phyloP scores from a whole-genome alignment of 768 basidiomycete species.

The Rhizopogon vulgaris region DNA sequence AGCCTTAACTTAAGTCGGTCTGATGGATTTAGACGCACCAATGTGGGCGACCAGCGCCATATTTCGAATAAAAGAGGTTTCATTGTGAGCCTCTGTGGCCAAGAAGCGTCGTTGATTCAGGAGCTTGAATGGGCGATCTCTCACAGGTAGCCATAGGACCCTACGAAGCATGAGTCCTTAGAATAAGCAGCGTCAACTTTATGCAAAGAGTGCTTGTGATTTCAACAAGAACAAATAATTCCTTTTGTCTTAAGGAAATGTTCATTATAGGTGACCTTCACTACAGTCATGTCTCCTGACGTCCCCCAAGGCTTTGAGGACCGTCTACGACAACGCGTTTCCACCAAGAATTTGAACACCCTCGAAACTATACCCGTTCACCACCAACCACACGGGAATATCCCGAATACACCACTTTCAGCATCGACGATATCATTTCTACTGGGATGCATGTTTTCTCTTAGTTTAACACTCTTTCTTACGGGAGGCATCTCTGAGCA shows the following conservation, averaged over 20 bases:
- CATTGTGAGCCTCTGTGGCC: constrained; percentile 20
- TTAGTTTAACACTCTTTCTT: constrained; percentile 48
- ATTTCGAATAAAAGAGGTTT: constrained; percentile 51
- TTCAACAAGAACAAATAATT: constrained; percentile 15
- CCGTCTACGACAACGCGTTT: constrained; percentile 37
- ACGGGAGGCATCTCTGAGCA: constrained; percentile 36
- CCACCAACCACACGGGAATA: constrained; percentile 38
- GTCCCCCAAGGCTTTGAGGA: constrained; percentile 31
- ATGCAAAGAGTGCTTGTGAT: not conserved
- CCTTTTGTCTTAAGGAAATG: not conserved
- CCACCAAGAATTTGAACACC: constrained; percentile 28
- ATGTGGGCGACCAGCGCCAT: constrained; percentile 90
- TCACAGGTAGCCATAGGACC: not conserved
- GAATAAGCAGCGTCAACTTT: not conserved
- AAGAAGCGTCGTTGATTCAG: constrained; percentile 16
- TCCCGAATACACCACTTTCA: constrained; percentile 88
- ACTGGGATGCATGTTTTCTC: constrained; percentile 67
- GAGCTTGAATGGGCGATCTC: not conserved
- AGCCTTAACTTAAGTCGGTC: not conserved
- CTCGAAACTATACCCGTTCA: constrained; percentile 51
- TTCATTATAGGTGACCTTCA: not conserved
- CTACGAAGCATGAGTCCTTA: constrained; percentile 15
- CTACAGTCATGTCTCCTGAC: constrained; percentile 9
- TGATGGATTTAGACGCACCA: constrained; percentile 36
- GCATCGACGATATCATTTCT: constrained; percentile 75